Percentiles rank a stretch among this genome's conserved stretches.
Conservation (phyloP, 768 basidiomycete genomes). For the Sporobolomyces phaffii region DNA sequence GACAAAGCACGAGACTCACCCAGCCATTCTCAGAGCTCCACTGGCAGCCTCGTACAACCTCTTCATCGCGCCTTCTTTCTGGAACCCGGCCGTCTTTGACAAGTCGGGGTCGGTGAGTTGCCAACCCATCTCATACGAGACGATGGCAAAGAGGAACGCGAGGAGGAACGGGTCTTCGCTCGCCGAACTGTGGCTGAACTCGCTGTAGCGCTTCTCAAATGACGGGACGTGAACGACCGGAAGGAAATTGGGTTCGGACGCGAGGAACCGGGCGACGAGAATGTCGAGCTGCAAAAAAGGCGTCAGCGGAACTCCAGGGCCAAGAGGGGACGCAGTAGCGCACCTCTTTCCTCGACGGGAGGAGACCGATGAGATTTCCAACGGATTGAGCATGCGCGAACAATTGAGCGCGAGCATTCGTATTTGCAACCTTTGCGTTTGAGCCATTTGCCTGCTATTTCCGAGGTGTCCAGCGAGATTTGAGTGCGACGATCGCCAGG, state of each 20-base stretch:
- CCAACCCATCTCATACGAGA: slow-evolving; percentile 13
- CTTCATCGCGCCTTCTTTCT: slow-evolving; percentile 24
- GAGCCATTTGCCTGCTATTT: neutral
- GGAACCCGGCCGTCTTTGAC: neutral
- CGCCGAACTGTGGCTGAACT: neutral
- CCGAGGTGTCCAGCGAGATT: neutral
- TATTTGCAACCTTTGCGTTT: neutral
- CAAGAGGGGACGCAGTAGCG: neutral
- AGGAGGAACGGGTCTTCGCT: slow-evolving; percentile 21
- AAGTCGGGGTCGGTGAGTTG: slow-evolving; percentile 10
- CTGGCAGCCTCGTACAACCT: slow-evolving; percentile 21
- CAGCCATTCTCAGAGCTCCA: slow-evolving; percentile 21
- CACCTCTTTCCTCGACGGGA: slow-evolving; percentile 22
- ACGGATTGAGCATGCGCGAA: neutral
- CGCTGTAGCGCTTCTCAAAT: slow-evolving; percentile 14
- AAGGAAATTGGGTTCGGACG: slow-evolving; percentile 12
- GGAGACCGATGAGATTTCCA: slow-evolving; percentile 8
- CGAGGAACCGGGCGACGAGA: slow-evolving; percentile 26
- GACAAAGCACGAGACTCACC: slow-evolving; percentile 10
- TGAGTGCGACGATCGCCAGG: neutral
- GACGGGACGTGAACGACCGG: slow-evolving; percentile 32
- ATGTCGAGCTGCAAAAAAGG: slow-evolving; percentile 16
- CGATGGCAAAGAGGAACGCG: slow-evolving; percentile 27
- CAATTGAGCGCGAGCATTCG: neutral
- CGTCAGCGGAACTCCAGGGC: neutral